Percentiles rank a stretch among this genome's conserved stretches.
Evolutionary conservation across 768 basidiomycete species (phyloP).

Genomic region (Coprinopsis marcescibilis): DNA sequence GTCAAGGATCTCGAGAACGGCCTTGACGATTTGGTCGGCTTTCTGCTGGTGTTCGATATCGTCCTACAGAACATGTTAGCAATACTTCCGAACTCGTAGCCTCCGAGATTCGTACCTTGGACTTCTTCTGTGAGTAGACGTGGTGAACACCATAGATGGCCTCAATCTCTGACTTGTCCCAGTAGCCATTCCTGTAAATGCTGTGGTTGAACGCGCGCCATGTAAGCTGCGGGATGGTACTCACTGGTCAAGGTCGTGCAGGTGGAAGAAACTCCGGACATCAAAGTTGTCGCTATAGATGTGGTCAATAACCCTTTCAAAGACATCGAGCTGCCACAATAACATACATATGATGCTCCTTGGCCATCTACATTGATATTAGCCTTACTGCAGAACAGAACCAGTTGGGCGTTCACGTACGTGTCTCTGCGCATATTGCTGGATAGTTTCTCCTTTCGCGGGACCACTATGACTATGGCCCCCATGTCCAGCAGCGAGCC

Average conservation of each 20-base stretch:
- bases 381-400: constrained; percentile 8
- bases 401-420: constrained; percentile 44
- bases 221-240: constrained; percentile 12
- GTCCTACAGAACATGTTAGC: constrained; percentile 36
- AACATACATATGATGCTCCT: constrained; percentile 79
- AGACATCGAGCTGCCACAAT: background rate
- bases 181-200: constrained; percentile 62
- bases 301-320: constrained; percentile 3
- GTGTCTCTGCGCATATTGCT: constrained; percentile 86
- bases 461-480: constrained; percentile 52
- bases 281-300: constrained; percentile 71
- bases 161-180: constrained; percentile 86
- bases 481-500: constrained; percentile 43
- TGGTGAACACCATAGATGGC: constrained; percentile 97
- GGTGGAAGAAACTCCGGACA: constrained; percentile 83
- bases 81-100: background rate
- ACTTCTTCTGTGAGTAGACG: constrained; percentile 78
- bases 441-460: constrained; percentile 53
- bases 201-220: constrained; percentile 1
- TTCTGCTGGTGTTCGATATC: constrained; percentile 77
- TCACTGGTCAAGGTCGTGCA: constrained; percentile 88
- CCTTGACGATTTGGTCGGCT: constrained; percentile 69
- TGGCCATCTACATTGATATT: constrained; percentile 59
- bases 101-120: constrained; percentile 39
- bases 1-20: constrained; percentile 68